Evolutionary conservation across 371 early-diverging fungal species (phyloP), one percentile per base, ranked within the genome.

Genomic region (Batrachochytrium dendrobatidis): DNA sequence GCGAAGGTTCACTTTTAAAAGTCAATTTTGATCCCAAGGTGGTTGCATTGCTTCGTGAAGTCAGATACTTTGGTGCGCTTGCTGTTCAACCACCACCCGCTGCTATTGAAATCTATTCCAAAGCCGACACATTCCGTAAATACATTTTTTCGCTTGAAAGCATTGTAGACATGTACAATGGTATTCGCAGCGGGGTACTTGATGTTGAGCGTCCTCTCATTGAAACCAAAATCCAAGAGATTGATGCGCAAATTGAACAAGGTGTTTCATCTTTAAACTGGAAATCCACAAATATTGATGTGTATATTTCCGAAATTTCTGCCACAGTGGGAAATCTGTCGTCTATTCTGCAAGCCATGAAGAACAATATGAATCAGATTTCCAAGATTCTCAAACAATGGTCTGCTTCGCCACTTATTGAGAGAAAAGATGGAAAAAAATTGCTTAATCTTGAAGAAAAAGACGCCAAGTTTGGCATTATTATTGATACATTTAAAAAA

Each of bases 21-120:
- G 80, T 82, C 66, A 82, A 82, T 64, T 82, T 82, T 58, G 83
- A 80, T 56, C 83, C 83, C 7, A 82, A 82, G 52, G 83, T 82
- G 26, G 79, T 82, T 20, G 81, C 83, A 1, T 65, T 82, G 15
- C 54, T 82, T 20, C 71, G 81, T 12, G 83, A 82, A 64, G 79
- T 82, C 32, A 74, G 74, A 46, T 82, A 82, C 64, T 76, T 82
- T 58, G 80, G 67, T 22, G 67, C 73, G 3, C 63, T 77, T 2
- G 26, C 55, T 2, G 70, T 82, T n/a, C 53, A 62, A 28, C 68
- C 77, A 10, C 83, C 83, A 4, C 63, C 63, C 10, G 67, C 74
- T 4, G 83, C 83, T 7, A 71, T 61, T 0, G 51, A 52, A 4
- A 75, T 82, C 33, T 82, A 75, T 66, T 58, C 69, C 26, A 82